Evolutionary conservation across 768 basidiomycete genomes (phyloP), one percentile per base, ranked within the genome.

Genomic region (Nidularia pulvinata): DNA sequence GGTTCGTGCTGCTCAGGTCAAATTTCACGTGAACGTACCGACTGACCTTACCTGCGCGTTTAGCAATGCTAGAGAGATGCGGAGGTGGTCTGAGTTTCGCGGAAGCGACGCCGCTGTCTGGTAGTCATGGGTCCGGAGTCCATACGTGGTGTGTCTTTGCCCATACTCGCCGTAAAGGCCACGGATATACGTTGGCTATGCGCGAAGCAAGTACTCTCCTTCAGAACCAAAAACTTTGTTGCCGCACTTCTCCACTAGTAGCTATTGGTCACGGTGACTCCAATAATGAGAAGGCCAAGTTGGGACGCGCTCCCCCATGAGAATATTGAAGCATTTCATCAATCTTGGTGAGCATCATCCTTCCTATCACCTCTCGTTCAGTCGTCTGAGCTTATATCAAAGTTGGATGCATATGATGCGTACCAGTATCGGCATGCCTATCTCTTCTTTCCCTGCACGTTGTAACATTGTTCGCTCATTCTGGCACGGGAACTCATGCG

Each of bases 381-480:
- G 37, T 39, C n/a, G 9, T n/a, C 7, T 39, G 7, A 39, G 37
- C 37, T 39, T 39, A 39, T 7, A 39, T 39, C 37, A n/a, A 39
- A 39, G 37, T 7, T n/a, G 9, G 37, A 39, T 7, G 7, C 37
- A 39, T 39, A n/a, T n/a, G n/a, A 39, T 39, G 37, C 37, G 37
- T n/a, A 39, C 7, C 37, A 39, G 37, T 39, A 39, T 7, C 37
- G n/a, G n/a, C 7, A 39, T 7, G n/a, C n/a, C n/a, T 7, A 39
- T 7, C 7, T 7, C 37, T 39, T 39, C 37, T 39, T 7, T 39
- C 37, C 37, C 37, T 39, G 37, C 37, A 39, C n/a, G 37, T 7
- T 39, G 9, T 39, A 7, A 39, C 59, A 62, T 62, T 62, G 57
- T 62, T 60, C 61, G 50, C 59, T 54, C 50, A 14, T 57, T 59